Percentiles rank a stretch among this genome's conserved stretches.
phyloP scores from a whole-genome alignment of 768 basidiomycete species.

The Tulasnella sp. region DNA sequence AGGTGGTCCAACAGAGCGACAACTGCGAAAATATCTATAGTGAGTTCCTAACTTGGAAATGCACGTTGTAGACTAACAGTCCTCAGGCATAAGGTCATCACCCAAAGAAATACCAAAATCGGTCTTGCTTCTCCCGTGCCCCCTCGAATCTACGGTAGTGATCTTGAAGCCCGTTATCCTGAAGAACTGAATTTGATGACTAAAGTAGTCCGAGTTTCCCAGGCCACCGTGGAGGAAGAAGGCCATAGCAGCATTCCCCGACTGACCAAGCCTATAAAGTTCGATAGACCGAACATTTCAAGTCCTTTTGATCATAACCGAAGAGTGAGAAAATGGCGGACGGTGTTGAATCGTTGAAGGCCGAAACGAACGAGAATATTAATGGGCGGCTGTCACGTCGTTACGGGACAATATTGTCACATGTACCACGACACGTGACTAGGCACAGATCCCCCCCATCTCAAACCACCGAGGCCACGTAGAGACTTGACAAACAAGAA shows the following conservation, averaged over 20 bases:
- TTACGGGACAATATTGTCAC: no score
- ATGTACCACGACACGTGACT: no score
- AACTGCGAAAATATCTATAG: neutral
- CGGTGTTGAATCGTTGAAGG: neutral
- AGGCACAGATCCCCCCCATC: no score
- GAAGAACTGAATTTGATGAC: neutral
- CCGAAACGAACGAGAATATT: neutral
- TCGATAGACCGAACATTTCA: neutral
- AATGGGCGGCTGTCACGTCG: neutral
- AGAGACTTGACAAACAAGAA: no score
- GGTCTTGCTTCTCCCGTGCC: slow-evolving; percentile 1
- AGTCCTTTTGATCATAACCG: no score
- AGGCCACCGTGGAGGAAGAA: slow-evolving; percentile 11
- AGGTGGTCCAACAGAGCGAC: neutral
- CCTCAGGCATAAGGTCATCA: slow-evolving; percentile 6
- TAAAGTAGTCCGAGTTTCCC: slow-evolving; percentile 12
- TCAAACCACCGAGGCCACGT: no score
- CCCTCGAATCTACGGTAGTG: neutral
- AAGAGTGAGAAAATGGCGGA: neutral
- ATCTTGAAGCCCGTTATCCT: neutral
- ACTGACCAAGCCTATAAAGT: neutral
- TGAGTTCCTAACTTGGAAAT: neutral
- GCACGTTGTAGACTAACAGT: neutral
- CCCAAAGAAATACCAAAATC: neutral
- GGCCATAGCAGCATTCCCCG: neutral